These are phyloP conservation scores for Claviceps sp. DNA, from an alignment of 2,329 filamentous ascomycete species.

Conservation along the genomic window DNA sequence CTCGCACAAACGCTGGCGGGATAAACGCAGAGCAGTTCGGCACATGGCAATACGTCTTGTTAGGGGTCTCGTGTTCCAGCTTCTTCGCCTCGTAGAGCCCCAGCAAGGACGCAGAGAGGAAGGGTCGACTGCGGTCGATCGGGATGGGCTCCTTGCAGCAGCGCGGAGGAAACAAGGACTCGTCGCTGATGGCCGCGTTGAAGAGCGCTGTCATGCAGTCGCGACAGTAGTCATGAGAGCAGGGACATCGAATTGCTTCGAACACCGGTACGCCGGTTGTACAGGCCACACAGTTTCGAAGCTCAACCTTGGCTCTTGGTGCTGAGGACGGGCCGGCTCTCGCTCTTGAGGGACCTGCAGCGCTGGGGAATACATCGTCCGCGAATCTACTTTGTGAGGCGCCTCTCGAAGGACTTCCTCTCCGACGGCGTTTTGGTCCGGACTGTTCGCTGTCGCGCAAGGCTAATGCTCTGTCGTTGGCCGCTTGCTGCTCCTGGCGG, in stretches of 20 bases:
- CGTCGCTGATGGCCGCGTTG: constrained; percentile 28
- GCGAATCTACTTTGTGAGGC: neutral
- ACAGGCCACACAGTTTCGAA: constrained; percentile 1
- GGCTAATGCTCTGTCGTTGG: neutral
- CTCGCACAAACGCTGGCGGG: constrained; percentile 15
- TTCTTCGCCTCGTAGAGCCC: constrained; percentile 28
- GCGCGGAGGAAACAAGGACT: constrained; percentile 39
- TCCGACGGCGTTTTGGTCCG: neutral
- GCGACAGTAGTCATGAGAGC: constrained; percentile 36
- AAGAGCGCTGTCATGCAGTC: constrained; percentile 34
- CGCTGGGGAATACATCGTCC: neutral
- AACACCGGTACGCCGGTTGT: neutral
- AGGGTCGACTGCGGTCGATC: constrained; percentile 16
- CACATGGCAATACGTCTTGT: constrained; percentile 38
- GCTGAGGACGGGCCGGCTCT: no score
- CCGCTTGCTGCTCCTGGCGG: neutral
- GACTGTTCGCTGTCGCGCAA: no score
- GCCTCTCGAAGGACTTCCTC: neutral
- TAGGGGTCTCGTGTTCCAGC: constrained; percentile 31
- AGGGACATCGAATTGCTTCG: constrained; percentile 2
- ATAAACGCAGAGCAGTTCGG: constrained; percentile 34
- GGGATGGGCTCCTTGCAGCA: constrained; percentile 35
- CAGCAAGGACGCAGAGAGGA: constrained; percentile 24
- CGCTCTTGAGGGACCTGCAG: no score
- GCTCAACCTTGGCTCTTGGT: no score